Conservation (phyloP, 1,139 yeast genomes). For the Nakaseomyces sp. region DNA sequence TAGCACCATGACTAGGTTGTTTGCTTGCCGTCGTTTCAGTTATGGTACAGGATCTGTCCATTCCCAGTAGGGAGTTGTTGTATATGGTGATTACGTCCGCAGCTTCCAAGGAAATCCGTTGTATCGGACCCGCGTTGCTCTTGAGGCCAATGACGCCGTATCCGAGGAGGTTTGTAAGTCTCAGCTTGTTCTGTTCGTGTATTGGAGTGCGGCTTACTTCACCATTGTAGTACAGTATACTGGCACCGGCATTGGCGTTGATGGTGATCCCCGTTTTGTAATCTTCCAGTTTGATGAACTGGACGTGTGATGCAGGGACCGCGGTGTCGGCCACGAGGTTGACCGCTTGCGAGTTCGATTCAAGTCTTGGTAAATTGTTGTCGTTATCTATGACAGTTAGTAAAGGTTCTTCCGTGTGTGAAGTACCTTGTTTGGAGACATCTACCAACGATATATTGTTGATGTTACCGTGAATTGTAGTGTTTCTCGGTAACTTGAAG, state of each 20-base stretch:
- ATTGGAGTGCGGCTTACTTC: not conserved
- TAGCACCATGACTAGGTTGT: too few relatives aligned
- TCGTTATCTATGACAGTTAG: not conserved
- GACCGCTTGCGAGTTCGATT: not conserved
- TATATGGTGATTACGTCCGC: not conserved
- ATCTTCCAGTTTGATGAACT: not conserved
- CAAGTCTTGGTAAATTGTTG: not conserved
- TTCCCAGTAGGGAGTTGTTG: not conserved
- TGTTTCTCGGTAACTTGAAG: not conserved
- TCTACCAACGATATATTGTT: not conserved
- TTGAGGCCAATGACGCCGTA: not conserved
- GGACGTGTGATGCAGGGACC: not conserved
- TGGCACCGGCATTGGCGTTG: not conserved
- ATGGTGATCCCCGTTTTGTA: not conserved
- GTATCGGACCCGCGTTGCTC: slow-evolving; percentile 1
- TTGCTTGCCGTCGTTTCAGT: not conserved
- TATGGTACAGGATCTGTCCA: not conserved
- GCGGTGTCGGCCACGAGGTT: not conserved
- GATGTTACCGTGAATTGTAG: not conserved
- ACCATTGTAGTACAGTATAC: not conserved
- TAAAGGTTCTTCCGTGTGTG: not conserved
- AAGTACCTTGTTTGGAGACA: not conserved
- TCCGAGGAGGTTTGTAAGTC: not conserved
- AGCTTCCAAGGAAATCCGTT: not conserved
- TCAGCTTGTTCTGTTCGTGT: not conserved